A percentile compares a stretch with the other conserved stretches of the same genome.
Conservation (phyloP, 2,329 filamentous ascomycete genomes). For the Cladosporium cucumerinum region DNA sequence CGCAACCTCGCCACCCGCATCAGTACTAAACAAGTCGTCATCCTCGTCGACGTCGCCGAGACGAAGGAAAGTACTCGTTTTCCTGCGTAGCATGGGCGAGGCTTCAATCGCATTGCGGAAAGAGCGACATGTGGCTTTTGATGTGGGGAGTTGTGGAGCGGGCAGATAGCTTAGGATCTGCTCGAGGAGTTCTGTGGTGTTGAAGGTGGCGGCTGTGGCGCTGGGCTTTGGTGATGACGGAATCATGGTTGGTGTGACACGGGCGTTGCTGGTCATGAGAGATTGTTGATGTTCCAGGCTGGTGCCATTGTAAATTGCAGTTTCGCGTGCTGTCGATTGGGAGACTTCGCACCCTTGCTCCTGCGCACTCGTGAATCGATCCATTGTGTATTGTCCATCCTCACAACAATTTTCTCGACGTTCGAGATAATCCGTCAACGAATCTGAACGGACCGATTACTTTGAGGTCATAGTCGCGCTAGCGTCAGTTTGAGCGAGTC, state of each 20-base stretch:
- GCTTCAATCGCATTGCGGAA: neutral
- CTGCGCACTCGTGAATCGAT: neutral
- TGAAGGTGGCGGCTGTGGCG: neutral
- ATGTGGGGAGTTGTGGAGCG: neutral
- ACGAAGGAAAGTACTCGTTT: neutral
- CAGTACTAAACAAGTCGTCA: neutral
- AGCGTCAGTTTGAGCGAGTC: slow-evolving; percentile 1
- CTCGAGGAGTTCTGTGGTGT: slow-evolving; percentile 13
- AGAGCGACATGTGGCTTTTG: neutral
- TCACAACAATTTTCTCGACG: neutral
- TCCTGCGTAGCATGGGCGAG: neutral
- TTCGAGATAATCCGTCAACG: neutral
- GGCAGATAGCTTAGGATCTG: slow-evolving; percentile 2
- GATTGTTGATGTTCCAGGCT: neutral
- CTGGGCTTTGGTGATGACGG: neutral
- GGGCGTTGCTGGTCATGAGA: neutral
- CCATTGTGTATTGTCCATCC: neutral
- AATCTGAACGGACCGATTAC: slow-evolving; percentile 6
- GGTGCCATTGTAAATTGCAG: neutral
- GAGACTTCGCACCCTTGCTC: neutral
- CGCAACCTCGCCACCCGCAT: neutral
- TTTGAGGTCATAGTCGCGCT: slow-evolving; percentile 12
- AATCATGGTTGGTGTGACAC: neutral
- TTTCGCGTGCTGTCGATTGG: neutral
- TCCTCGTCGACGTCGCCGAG: neutral